Base-by-base conservation (phyloP, 192 early-diverging fungal species). In the Backusella macrospora region DNA sequence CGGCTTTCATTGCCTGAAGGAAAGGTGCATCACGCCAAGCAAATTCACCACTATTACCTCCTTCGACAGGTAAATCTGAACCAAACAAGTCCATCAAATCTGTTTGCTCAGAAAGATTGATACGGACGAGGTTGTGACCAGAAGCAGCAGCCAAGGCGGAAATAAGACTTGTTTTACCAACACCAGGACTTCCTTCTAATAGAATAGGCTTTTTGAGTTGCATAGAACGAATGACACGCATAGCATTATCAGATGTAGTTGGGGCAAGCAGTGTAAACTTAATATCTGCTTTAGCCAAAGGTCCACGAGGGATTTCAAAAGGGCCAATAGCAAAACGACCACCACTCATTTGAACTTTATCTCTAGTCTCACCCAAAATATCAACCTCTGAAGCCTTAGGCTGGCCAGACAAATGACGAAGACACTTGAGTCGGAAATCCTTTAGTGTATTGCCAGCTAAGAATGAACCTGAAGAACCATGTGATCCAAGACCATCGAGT, bases 41-140 rank as follows among this genome's bases (percentile, higher is more conserved):
- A 83, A 99, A 99, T 80, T 94, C 90, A 43, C 93, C 91, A 72
- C 84, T 89, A 21, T 79, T 79, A 6, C 92, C 95, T 48, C 93
- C 94, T 78, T 97, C 96, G 0, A 96, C 95, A 1, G 98, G 98
- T 65, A 99, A 84, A 85, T 99, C 98, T 16, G 95, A 93, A 59
- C 98, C 98, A 86, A 99, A 99, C 52, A 99, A 84, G 78, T 99
- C 98, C 90, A 94, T 97, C 74, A 99, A 81, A 80, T 99, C 98
- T 0, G 98, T 98, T 79, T 99, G 98, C 74, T 99, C 98, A 16
- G 94, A 96, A 70, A 99, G 81, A 82, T 99, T 99, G 86, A 99
- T 96, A 64, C 98, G 92, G 59, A 96, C 93, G 18, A 99, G 81
- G 2, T 84, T 84, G 75, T 95, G 91, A 0, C 96, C 95, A n/a